Evolutionary conservation across 305 asterid species (phyloP), one percentile per base, ranked within the genome.

Genomic region (Fraxinus greggii): DNA sequence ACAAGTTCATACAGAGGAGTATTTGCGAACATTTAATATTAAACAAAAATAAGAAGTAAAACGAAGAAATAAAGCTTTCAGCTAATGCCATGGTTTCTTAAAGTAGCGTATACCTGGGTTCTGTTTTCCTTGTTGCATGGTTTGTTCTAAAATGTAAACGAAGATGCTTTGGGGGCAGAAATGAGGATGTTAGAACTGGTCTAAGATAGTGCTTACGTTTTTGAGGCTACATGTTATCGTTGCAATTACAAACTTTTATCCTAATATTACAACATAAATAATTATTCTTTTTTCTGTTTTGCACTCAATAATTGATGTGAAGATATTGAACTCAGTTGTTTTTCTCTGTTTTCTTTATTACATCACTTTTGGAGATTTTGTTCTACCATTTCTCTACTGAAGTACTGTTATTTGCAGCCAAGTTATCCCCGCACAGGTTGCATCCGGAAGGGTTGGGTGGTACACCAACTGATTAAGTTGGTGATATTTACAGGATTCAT

Each of bases 401-500:
- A 78, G 33, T 13, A 40, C 72, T 85, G 26, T 78, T 79, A 75
- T 83, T 80, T 92, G 90, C 86, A 97, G 94, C 86, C 75, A 72
- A 89, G 86, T 84, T 91, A 89, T 85, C 94, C 94, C 33, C 93
- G 91, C 65, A 86, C 92, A 63, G 67, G 89, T 80, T 88, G 75
- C 88, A 87, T 91, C 78, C 89, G 94, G 21, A 89, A 89, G 87
- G 91, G 94, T 77, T 91, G 92, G 92, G 91, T 89, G 73, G 83
- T 79, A 19, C 90, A 91, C 21, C 94, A 91, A 78, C 88, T 91
- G 83, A 76, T 91, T 76, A 88, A 91, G 85, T 83, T 88, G 80
- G 86, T 91, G 73, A 88, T 89, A 82, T 91, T 91, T 89, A 85
- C 90, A 21, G 94, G 94, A 82, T 78, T 89, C 24, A 86, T 86